phyloP scores from a whole-genome alignment of 208 protist species.

The Strigomonas oncopelti region DNA sequence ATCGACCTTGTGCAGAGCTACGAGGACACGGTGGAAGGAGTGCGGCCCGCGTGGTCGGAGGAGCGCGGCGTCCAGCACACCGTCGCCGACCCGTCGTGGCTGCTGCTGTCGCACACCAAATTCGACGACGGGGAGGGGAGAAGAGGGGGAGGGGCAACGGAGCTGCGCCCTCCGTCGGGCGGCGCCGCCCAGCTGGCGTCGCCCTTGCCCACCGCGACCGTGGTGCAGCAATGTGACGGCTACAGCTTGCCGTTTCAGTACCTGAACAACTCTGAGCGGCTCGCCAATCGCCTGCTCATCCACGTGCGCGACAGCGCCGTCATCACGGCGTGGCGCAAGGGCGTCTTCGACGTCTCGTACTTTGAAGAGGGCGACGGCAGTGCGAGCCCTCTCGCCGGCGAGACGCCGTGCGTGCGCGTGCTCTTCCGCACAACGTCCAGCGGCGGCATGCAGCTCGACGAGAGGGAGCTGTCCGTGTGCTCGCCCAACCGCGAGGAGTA shows the following conservation, averaged over 20 bases:
- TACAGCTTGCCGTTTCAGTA: no score
- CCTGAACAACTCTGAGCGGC: neutral
- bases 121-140: no score
- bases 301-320: slow-evolving; percentile 34
- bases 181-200: no score
- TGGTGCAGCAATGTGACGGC: no score
- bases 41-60: no score
- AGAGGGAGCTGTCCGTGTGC: slow-evolving; percentile 45
- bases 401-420: slow-evolving; percentile 56
- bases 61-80: no score
- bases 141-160: no score
- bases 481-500: slow-evolving; percentile 45
- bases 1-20: neutral
- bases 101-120: no score
- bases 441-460: slow-evolving; percentile 23
- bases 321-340: slow-evolving; percentile 60
- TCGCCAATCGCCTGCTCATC: slow-evolving; percentile 39
- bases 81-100: no score
- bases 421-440: slow-evolving; percentile 44
- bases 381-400: neutral
- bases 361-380: slow-evolving; percentile 24
- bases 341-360: slow-evolving; percentile 52
- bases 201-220: no score
- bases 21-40: no score
- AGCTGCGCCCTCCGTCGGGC: no score